These are phyloP conservation scores for Hygrocybe coccinea DNA, from an alignment of 768 basidiomycete species.

Conservation along the genomic window DNA sequence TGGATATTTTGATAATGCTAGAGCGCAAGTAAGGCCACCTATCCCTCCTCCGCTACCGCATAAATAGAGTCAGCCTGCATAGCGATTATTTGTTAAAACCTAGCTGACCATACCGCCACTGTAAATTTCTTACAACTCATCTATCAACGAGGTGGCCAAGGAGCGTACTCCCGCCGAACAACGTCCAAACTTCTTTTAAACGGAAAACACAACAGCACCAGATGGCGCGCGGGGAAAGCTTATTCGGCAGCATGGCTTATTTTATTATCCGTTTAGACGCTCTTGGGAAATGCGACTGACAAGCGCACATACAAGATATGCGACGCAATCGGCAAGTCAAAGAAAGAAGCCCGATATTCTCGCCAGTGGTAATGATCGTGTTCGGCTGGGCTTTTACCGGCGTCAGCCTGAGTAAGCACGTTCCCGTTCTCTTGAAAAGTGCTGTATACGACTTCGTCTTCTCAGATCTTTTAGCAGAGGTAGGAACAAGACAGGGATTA, in stretches of 20 bases:
- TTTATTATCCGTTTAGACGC: background rate
- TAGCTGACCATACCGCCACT: background rate
- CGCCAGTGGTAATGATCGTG: background rate
- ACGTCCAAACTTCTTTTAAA: too few species aligned
- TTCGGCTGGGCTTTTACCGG: background rate
- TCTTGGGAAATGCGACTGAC: background rate
- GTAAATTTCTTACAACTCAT: too few species aligned
- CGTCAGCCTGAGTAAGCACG: background rate
- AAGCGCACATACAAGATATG: background rate
- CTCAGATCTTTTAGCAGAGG: too few species aligned
- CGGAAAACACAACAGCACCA: background rate
- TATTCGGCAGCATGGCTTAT: background rate
- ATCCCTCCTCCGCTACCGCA: slow-evolving; percentile 47
- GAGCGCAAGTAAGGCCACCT: slow-evolving; percentile 44
- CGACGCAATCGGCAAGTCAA: background rate
- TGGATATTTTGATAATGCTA: slow-evolving; percentile 44
- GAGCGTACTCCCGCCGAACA: too few species aligned
- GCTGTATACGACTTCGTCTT: too few species aligned
- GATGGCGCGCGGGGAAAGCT: background rate
- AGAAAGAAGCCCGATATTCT: background rate
- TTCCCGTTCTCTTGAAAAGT: background rate
- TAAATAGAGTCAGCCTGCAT: background rate
- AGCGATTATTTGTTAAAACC: slow-evolving; percentile 6
- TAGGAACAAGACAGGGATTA: too few species aligned
- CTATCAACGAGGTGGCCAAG: too few species aligned